phyloP scores from a whole-genome alignment of 228 moss, liverwort and hornwort genomes.

The Sphagnum magellanicum region DNA sequence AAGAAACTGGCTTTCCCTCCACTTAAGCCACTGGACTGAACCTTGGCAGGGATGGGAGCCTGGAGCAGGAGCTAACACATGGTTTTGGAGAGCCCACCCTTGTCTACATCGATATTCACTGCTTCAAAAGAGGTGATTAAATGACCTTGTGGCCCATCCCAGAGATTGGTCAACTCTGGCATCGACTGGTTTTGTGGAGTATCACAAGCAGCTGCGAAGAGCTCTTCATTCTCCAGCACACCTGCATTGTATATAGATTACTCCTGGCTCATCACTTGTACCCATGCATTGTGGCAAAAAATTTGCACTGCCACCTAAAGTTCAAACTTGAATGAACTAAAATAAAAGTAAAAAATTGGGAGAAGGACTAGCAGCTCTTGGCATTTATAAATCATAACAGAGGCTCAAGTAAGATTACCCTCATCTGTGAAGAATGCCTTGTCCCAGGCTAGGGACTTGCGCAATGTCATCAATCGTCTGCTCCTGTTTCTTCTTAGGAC shows the following conservation, averaged over 20 bases:
- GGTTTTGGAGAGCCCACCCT: no score
- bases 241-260: constrained; percentile 25
- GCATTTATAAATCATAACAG: no score
- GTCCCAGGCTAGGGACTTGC: constrained; percentile 94
- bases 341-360: background rate
- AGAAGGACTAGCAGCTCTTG: background rate
- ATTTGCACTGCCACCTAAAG: background rate
- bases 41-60: no score
- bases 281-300: background rate
- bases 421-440: constrained; percentile 90
- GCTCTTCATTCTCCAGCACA: constrained; percentile 78
- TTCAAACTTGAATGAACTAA: background rate
- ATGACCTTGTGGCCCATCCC: constrained; percentile 39
- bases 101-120: background rate
- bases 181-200: constrained; percentile 46
- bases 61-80: no score
- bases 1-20: no score
- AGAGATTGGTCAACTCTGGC: constrained; percentile 53
- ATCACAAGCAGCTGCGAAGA: constrained; percentile 56
- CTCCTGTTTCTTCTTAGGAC: constrained; percentile 28
- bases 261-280: background rate
- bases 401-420: constrained; percentile 22
- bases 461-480: constrained; percentile 54
- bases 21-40: no score
- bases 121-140: constrained; percentile 18